A percentile compares a stretch with the other conserved stretches of the same genome.
Evolutionary conservation across 2,329 filamentous ascomycete genomes (phyloP).

Genomic region (Ophiognomonia clavigignenti-juglandacearum): DNA sequence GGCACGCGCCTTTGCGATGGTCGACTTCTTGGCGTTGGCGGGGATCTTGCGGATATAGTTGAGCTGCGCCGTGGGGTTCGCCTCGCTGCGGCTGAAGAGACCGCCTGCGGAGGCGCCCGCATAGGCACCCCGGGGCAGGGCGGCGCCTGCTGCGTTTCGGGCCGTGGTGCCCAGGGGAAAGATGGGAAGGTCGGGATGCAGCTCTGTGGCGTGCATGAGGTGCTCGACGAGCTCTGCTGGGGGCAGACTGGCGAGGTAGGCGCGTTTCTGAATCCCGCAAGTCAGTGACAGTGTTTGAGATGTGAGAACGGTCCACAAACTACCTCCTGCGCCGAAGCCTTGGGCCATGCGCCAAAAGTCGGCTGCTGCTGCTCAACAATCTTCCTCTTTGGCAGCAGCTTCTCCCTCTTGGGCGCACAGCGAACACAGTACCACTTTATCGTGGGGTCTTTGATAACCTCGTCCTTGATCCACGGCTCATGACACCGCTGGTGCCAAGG

Average conservation of each 20-base stretch:
- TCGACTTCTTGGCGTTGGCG: constrained; percentile 17
- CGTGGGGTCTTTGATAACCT: constrained; percentile 60
- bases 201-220: constrained; percentile 55
- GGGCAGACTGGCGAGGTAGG: constrained; percentile 58
- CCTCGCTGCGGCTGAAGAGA: constrained; percentile 28
- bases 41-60: constrained; percentile 35
- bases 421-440: constrained; percentile 67
- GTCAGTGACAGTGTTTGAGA: not conserved
- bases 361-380: constrained; percentile 19
- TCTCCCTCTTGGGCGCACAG: constrained; percentile 46
- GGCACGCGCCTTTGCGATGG: constrained; percentile 14
- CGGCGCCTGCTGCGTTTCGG: constrained; percentile 10
- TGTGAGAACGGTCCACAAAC: constrained; percentile 4
- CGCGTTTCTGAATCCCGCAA: constrained; percentile 43
- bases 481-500: constrained; percentile 83
- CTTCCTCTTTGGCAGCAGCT: constrained; percentile 16
- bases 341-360: constrained; percentile 26
- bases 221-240: constrained; percentile 59
- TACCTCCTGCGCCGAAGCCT: constrained; percentile 35
- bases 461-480: constrained; percentile 66
- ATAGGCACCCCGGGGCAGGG: constrained; percentile 24
- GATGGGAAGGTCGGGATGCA: constrained; percentile 61
- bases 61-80: constrained; percentile 30
- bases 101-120: constrained; percentile 18
- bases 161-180: constrained; percentile 39